Base-by-base conservation (phyloP, 2,329 filamentous ascomycete genomes). In the Cladosporium sp. region DNA sequence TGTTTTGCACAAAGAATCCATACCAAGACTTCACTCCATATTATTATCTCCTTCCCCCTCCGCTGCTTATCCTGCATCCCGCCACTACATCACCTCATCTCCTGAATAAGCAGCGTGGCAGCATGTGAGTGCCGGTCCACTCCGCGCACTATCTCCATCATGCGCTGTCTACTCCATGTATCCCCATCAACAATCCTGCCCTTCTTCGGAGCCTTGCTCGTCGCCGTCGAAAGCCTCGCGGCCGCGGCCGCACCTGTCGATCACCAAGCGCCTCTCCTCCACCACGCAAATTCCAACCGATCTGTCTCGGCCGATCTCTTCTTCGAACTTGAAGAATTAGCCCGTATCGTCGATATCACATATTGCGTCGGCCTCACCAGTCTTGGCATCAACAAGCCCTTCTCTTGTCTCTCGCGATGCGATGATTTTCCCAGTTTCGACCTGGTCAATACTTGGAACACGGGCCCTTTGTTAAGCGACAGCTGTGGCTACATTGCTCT, bases 401-500 rank as follows among this genome's bases (percentile, higher is more conserved):
- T 99, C 68, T 72, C 78, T 27, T 99, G 93, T 69, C 80, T 85
- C 12, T 93, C 88, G 53, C 86, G 88, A 58, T 99, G 93, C 71
- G 74, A 75, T 32, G 89, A 96, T 51, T 96, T 97, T 56, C 82
- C 87, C 1, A 75, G 78, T 3, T 84, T 97, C 58, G 84, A 89
- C 55, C 78, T 99, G 27, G 76, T 93, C 53, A 84, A 79, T 34
- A 88, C 90, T 9, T 99, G 90, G 87, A 91, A 95, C 64, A 96
- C 93, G 0, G 93, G 93, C 0, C 78, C 85, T 9, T 74, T 96
- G 24, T 77, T 96, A 62, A 87, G 85, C 54, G 93, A 97, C 69
- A 95, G 88, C 59, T 96, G 90, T 68, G 93, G 93, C 54, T 99
- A 95, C 70, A 84, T 97, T 51, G 91, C 88, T 0, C 73, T 97